A percentile compares a stretch with the other conserved stretches of the same genome.
These are phyloP conservation scores for Ceratobasidium sp. DNA, from an alignment of 1,284 basidiomycete genomes.

Conservation along the genomic window DNA sequence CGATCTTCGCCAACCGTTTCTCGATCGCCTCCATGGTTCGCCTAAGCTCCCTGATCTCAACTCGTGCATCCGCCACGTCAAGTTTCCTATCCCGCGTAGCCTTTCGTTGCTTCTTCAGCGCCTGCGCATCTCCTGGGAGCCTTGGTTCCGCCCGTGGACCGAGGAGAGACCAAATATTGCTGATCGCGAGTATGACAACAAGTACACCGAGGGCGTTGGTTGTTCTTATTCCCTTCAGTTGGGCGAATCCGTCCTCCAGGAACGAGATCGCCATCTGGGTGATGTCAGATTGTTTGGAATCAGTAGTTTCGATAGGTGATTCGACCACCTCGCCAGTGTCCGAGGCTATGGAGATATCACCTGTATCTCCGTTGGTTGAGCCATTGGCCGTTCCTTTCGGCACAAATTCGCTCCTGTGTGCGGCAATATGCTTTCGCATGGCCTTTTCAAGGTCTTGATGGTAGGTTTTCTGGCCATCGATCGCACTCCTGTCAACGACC, in stretches of 20 bases:
- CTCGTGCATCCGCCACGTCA: slow-evolving; percentile 51
- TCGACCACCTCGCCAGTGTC: not conserved
- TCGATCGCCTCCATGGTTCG: slow-evolving; percentile 65
- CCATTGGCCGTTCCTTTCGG: slow-evolving; percentile 73
- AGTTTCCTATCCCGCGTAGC: slow-evolving; percentile 19
- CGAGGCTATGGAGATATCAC: slow-evolving; percentile 31
- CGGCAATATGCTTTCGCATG: slow-evolving; percentile 86
- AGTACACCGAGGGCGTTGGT: slow-evolving; percentile 55
- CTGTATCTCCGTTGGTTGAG: slow-evolving; percentile 27
- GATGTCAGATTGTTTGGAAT: slow-evolving; percentile 48
- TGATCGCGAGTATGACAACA: slow-evolving; percentile 73
- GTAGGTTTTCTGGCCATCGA: slow-evolving; percentile 92
- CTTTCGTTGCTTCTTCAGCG: not conserved
- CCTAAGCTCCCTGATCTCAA: slow-evolving; percentile 61
- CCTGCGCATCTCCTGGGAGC: slow-evolving; percentile 62
- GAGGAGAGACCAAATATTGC: slow-evolving; percentile 74
- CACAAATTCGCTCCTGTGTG: slow-evolving; percentile 87
- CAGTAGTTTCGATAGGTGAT: slow-evolving; percentile 62
- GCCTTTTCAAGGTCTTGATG: slow-evolving; percentile 83
- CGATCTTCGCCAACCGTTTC: slow-evolving; percentile 58
- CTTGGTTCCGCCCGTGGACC: slow-evolving; percentile 56
- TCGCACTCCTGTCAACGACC: slow-evolving; percentile 89
- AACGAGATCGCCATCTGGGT: not conserved
- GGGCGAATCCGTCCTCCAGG: slow-evolving; percentile 13
- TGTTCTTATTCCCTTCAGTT: slow-evolving; percentile 4